phyloP scores from a whole-genome alignment of 495 filamentous ascomycete species.

The Hypoxylon lienhwacheense region DNA sequence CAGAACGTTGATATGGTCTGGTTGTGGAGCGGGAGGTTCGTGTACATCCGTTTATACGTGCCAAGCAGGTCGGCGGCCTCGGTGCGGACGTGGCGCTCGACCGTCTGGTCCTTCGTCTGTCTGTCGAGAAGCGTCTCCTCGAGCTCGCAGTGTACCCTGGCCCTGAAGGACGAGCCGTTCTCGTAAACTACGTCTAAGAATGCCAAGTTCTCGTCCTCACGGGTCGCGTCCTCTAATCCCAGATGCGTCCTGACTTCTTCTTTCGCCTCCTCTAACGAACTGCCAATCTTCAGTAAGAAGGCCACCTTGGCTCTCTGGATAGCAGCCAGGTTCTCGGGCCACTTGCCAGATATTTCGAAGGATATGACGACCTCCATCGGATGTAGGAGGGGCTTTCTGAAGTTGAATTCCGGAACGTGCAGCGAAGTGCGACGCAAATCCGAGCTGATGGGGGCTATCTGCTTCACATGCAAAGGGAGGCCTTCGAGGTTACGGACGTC shows the following conservation, averaged over 20 bases:
- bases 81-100: constrained; percentile 63
- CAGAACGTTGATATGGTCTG: constrained; percentile 76
- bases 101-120: constrained; percentile 69
- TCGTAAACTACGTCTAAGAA: constrained; percentile 80
- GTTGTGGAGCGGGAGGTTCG: constrained; percentile 74
- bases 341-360: constrained; percentile 90
- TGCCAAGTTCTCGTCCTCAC: constrained; percentile 70
- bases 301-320: constrained; percentile 94
- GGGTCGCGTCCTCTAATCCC: constrained; percentile 75
- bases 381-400: constrained; percentile 39
- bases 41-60: constrained; percentile 68
- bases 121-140: constrained; percentile 81
- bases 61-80: constrained; percentile 68
- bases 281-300: constrained; percentile 80
- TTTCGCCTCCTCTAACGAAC: constrained; percentile 60
- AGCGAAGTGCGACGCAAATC: constrained; percentile 74
- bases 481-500: constrained; percentile 74
- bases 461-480: constrained; percentile 77
- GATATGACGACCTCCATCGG: constrained; percentile 72
- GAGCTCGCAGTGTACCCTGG: constrained; percentile 78
- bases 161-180: constrained; percentile 65
- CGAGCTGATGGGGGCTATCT: constrained; percentile 70
- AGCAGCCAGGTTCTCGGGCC: constrained; percentile 87
- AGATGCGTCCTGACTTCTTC: constrained; percentile 61
- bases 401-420: constrained; percentile 48